These are phyloP conservation scores for Arthrobotrys sphaeroides DNA, from an alignment of 2,329 filamentous ascomycete genomes.

Conservation along the genomic window DNA sequence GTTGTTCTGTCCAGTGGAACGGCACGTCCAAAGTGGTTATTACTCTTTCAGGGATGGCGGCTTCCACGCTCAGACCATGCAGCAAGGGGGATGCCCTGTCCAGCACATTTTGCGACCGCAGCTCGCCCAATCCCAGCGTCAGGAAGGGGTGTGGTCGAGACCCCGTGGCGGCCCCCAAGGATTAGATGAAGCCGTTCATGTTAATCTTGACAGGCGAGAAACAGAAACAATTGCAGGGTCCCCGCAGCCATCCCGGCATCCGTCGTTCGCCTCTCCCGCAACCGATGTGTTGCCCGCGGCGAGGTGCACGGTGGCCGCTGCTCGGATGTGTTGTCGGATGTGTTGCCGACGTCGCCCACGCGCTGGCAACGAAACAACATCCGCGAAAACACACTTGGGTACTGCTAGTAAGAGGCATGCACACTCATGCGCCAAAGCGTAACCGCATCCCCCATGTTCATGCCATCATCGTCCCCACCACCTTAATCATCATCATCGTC, in stretches of 20 bases:
- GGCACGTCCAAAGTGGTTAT: slow-evolving; percentile 17
- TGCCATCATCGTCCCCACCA: background rate
- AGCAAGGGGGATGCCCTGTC: slow-evolving; percentile 14
- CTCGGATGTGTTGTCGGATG: background rate
- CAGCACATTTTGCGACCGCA: background rate
- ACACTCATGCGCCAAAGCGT: background rate
- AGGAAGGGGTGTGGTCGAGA: background rate
- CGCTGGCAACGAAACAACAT: background rate
- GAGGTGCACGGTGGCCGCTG: background rate
- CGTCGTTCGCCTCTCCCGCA: background rate
- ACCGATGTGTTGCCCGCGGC: background rate
- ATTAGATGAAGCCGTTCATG: slow-evolving; percentile 8
- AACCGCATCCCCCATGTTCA: no score
- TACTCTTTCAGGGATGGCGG: slow-evolving; percentile 20
- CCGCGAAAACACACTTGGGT: background rate
- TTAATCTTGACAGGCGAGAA: background rate
- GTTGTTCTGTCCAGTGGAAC: slow-evolving; percentile 11
- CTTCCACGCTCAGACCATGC: slow-evolving; percentile 30
- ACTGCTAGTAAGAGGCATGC: background rate
- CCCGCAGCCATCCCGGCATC: background rate
- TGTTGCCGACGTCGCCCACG: background rate
- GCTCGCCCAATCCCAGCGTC: background rate
- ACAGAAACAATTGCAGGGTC: background rate
- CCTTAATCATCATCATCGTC: background rate
- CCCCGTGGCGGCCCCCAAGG: slow-evolving; percentile 5